Base-by-base conservation (phyloP, 192 early-diverging fungal genomes). In the Umbelopsis sp. region DNA sequence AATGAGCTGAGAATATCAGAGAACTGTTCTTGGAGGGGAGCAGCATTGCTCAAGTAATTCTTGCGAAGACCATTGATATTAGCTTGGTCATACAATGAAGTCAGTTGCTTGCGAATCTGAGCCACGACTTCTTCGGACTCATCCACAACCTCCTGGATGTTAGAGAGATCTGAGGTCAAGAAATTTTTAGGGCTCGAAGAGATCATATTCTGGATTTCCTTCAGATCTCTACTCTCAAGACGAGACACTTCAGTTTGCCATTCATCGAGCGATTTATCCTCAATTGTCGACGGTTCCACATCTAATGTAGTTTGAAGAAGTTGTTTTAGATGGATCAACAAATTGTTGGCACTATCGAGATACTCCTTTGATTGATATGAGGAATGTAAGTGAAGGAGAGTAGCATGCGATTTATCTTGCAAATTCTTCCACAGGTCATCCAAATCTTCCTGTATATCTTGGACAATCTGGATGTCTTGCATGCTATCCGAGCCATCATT, bases 381-480 rank as follows among this genome's bases (percentile, higher is more conserved):
- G 1, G 56, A 62, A 12, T 62, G 56, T 5, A 62, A 34, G 31
- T 62, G 56, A 2, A 32, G 26, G 16, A 62, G 31, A 12, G 56
- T 32, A 62, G 26, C 56, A 4, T 29, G 31, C 34, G 31, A 62
- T 17, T 62, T 62, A 16, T 62, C 14, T 25, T 56, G 24, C 11
- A 77, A 44, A 1, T 29, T 49, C 4, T 38, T 41, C 76, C 76
- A 77, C 0, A 52, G 32, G 26, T 41, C 38, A 47, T 67, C 66
- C 16, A 77, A 45, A 20, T 71, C 70, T 16, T 68, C 56, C 24
- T 77, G 76, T 5, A 68, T 72, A 12, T 70, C 50, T 26, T 49
- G 45, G 4, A 77, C 38, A 12, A 32, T 51, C 44, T 16, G 22
- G 11, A 66, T 22, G n/a, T 75, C 73, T 12, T 75, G 22, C 0